phyloP scores from a whole-genome alignment of 768 basidiomycete species.

The Punctularia strigosozonata region DNA sequence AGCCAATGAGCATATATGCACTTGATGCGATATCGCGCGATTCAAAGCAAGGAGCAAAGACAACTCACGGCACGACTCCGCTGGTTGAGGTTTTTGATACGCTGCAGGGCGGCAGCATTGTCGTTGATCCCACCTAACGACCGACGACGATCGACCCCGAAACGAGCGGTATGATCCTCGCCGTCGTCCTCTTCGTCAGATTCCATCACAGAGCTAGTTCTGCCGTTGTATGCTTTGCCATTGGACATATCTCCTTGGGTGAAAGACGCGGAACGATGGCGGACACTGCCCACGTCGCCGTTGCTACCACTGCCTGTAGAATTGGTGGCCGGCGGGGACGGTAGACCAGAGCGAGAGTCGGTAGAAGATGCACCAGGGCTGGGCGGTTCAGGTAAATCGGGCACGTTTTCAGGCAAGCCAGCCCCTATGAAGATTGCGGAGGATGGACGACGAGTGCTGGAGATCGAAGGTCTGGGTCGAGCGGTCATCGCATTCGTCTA shows the following conservation, averaged over 20 bases:
- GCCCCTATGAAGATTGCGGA: constrained; percentile 50
- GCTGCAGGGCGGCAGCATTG: constrained; percentile 47
- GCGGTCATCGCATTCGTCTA: constrained; percentile 1
- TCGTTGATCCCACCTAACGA: constrained; percentile 28
- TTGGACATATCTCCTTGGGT: constrained; percentile 24
- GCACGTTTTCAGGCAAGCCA: constrained; percentile 30
- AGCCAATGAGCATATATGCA: constrained; percentile 11
- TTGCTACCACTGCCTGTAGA: constrained; percentile 75
- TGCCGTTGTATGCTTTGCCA: constrained; percentile 28
- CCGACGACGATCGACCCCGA: constrained; percentile 19
- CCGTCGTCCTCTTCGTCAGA: constrained; percentile 36
- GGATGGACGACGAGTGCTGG: constrained; percentile 42
- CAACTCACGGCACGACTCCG: constrained; percentile 59
- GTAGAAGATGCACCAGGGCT: constrained; percentile 41
- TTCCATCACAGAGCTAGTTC: constrained; percentile 16
- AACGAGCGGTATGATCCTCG: constrained; percentile 52
- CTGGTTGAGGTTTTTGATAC: constrained; percentile 59
- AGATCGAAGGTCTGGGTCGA: constrained; percentile 11
- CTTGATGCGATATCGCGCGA: constrained; percentile 5
- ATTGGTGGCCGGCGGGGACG: constrained; percentile 78
- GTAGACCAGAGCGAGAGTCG: constrained; percentile 65
- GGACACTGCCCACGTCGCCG: constrained; percentile 37
- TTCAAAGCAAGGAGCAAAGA: constrained; percentile 8
- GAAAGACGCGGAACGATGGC: constrained; percentile 20
- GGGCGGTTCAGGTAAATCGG: constrained; percentile 64